Conservation (phyloP, 352 stramenopile genomes). For the Pilasporangium apinafurcum region DNA sequence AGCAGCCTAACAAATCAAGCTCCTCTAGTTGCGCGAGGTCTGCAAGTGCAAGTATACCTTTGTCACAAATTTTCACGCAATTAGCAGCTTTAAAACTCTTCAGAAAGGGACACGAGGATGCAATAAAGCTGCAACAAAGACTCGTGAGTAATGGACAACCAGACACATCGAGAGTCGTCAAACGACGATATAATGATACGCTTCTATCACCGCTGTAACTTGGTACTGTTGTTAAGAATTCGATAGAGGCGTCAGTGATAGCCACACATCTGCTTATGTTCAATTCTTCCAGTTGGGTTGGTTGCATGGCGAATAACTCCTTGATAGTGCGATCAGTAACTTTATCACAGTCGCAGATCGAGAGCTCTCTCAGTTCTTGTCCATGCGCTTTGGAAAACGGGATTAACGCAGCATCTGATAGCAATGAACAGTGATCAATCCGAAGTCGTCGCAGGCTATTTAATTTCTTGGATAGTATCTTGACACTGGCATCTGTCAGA, state of each 20-base stretch:
- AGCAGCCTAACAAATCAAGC: constrained; percentile 44
- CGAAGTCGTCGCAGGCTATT: constrained; percentile 25
- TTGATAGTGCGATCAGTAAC: constrained; percentile 37
- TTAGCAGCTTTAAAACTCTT: constrained; percentile 27
- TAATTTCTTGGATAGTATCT: constrained; percentile 29
- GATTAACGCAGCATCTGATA: constrained; percentile 35
- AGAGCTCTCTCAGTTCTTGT: constrained; percentile 26
- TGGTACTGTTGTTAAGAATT: constrained; percentile 45
- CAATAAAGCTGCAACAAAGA: constrained; percentile 52
- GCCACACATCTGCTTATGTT: constrained; percentile 42
- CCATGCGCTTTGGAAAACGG: constrained; percentile 28
- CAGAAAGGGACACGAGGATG: constrained; percentile 54
- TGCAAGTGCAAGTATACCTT: constrained; percentile 40
- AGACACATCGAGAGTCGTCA: constrained; percentile 51
- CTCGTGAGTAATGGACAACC: constrained; percentile 40
- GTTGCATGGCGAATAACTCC: constrained; percentile 35
- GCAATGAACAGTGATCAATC: constrained; percentile 34
- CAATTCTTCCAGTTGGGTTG: constrained; percentile 44
- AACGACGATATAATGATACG: constrained; percentile 29
- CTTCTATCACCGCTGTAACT: constrained; percentile 45
- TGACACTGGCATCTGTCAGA: constrained; percentile 50
- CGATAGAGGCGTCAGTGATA: constrained; percentile 46
- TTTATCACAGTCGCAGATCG: constrained; percentile 23
- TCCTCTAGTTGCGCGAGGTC: constrained; percentile 43
- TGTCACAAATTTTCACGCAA: constrained; percentile 48